Evolutionary conservation across 768 basidiomycete genomes (phyloP).

Genomic region (Boletus rufocinnamomeus): DNA sequence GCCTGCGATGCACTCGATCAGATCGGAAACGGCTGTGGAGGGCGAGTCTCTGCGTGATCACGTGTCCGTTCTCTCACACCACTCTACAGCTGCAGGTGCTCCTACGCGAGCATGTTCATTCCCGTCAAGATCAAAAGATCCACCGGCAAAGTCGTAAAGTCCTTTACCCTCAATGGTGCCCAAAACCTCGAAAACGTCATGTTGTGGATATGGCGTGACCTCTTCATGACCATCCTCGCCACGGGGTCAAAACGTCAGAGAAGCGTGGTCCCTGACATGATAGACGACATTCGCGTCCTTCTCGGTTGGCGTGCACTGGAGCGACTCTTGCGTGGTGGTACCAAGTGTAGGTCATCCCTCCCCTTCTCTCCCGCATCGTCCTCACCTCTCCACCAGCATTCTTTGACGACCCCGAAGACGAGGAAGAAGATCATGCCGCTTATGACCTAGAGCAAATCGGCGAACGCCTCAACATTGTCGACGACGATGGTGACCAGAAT

Average conservation of each 20-base stretch:
- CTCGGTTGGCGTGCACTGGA: slow-evolving; percentile 55
- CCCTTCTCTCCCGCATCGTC: not conserved
- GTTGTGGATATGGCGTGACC: slow-evolving; percentile 71
- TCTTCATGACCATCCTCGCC: slow-evolving; percentile 58
- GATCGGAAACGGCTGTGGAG: slow-evolving; percentile 42
- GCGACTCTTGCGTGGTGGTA: slow-evolving; percentile 56
- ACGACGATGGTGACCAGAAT: slow-evolving; percentile 36
- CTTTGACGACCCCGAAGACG: slow-evolving; percentile 28
- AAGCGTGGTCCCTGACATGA: slow-evolving; percentile 49
- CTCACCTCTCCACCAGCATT: not conserved
- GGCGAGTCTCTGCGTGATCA: slow-evolving; percentile 32
- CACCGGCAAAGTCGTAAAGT: slow-evolving; percentile 47
- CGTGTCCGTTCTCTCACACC: slow-evolving; percentile 9
- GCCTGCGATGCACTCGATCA: slow-evolving; percentile 48
- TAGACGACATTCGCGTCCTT: slow-evolving; percentile 55
- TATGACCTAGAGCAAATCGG: not conserved
- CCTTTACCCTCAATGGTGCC: slow-evolving; percentile 50
- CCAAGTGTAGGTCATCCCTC: slow-evolving; percentile 35
- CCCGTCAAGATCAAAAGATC: slow-evolving; percentile 46
- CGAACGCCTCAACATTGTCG: slow-evolving; percentile 18
- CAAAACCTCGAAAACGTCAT: slow-evolving; percentile 47
- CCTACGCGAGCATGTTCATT: slow-evolving; percentile 48
- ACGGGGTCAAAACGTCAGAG: slow-evolving; percentile 32
- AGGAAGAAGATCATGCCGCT: slow-evolving; percentile 18
- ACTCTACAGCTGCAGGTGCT: slow-evolving; percentile 53